These are phyloP conservation scores for Ambrosiella xylebori DNA, from an alignment of 2,329 filamentous ascomycete species.

Conservation along the genomic window DNA sequence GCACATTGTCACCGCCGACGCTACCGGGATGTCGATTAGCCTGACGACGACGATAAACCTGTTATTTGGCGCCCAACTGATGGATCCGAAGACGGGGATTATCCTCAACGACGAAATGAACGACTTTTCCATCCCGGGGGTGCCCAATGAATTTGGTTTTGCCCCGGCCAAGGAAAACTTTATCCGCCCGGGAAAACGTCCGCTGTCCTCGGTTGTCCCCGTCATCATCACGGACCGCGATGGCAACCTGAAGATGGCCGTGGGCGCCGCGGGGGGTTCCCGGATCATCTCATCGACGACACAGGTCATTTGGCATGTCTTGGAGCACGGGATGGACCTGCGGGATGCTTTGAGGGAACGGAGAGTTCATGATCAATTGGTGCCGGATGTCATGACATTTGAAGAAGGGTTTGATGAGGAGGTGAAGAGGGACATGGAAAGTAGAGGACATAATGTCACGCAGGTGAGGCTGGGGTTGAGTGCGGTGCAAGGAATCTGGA, in stretches of 20 bases:
- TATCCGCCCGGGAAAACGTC: constrained; percentile 63
- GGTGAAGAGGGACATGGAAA: constrained; percentile 44
- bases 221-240: constrained; percentile 51
- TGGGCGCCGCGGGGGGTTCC: constrained; percentile 65
- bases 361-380: constrained; percentile 65
- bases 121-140: constrained; percentile 73
- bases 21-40: constrained; percentile 56
- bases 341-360: constrained; percentile 46
- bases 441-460: constrained; percentile 52
- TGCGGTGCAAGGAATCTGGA: constrained; percentile 52
- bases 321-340: constrained; percentile 46
- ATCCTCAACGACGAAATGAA: constrained; percentile 59
- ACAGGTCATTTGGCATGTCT: constrained; percentile 54
- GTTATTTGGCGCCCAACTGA: constrained; percentile 61
- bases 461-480: constrained; percentile 48
- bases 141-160: constrained; percentile 70
- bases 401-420: constrained; percentile 51
- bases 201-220: constrained; percentile 67
- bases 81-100: constrained; percentile 68
- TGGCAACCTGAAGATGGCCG: constrained; percentile 45
- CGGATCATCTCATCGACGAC: constrained; percentile 69
- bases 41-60: constrained; percentile 80
- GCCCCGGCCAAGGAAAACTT: constrained; percentile 66
- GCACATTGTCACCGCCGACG: constrained; percentile 56
- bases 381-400: constrained; percentile 51